These are phyloP conservation scores for Thalassiosira hispida DNA, from an alignment of 352 stramenopile species.

Conservation along the genomic window DNA sequence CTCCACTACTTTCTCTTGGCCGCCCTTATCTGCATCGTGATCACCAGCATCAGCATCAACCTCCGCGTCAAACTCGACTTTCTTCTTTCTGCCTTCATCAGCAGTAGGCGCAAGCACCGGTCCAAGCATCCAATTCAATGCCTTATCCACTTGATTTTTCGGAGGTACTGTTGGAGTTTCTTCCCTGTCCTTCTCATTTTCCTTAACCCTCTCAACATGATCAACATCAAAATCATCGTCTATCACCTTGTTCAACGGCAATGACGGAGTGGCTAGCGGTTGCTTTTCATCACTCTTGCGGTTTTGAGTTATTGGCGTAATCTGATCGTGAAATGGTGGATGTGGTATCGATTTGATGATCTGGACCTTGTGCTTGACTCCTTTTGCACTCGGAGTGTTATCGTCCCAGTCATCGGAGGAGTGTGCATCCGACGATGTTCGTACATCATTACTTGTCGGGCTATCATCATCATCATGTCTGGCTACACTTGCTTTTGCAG, in stretches of 20 bases:
- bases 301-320: conserved; percentile 19
- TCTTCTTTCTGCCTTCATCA: neutral
- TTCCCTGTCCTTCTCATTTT: neutral
- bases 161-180: neutral
- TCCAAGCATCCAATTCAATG: conserved; percentile 14
- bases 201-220: neutral
- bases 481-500: no score
- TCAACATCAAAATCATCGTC: conserved; percentile 11
- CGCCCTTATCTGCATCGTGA: neutral
- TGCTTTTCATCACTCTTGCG: conserved; percentile 11
- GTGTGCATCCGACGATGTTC: neutral
- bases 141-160: conserved; percentile 1
- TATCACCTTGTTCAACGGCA: neutral
- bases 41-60: neutral
- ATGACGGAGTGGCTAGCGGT: neutral
- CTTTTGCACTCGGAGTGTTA: neutral
- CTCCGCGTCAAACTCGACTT: neutral
- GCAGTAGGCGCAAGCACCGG: neutral
- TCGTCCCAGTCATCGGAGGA: neutral
- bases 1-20: neutral
- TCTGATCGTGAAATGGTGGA: conserved; percentile 2
- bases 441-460: neutral
- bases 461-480: no score
- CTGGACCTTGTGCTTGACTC: neutral
- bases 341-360: neutral